These are phyloP conservation scores for Bolboschoenoplectus hybrid DNA, from an alignment of 202 grass and related monocot genomes.

Conservation along the genomic window DNA sequence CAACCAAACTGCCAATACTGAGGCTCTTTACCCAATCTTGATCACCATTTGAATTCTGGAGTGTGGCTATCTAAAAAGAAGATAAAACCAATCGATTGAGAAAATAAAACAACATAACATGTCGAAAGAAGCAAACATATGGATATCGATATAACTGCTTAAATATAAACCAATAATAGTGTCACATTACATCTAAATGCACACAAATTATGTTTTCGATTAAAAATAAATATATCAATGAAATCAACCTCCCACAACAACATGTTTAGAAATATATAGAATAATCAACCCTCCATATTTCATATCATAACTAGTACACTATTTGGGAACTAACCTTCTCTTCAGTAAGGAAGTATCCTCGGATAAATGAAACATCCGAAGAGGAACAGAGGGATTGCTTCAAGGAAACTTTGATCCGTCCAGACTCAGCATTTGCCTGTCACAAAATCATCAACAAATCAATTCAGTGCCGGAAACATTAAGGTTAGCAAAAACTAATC, in stretches of 20 bases:
- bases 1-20: constrained; percentile 75
- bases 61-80: constrained; percentile 55
- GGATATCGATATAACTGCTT: background rate
- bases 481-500: constrained; percentile 28
- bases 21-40: constrained; percentile 60
- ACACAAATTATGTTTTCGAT: background rate
- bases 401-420: constrained; percentile 81
- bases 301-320: constrained; percentile 6
- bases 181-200: background rate
- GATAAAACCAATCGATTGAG: constrained; percentile 34
- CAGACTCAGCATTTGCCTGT: constrained; percentile 76
- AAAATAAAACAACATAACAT: background rate
- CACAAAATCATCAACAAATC: constrained; percentile 30
- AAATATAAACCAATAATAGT: background rate
- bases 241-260: background rate
- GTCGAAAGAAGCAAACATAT: background rate
- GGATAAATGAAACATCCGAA: constrained; percentile 74
- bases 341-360: constrained; percentile 82
- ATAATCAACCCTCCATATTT: background rate
- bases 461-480: constrained; percentile 28
- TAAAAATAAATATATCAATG: background rate
- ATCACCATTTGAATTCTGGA: constrained; percentile 63
- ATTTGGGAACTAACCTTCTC: constrained; percentile 60
- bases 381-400: constrained; percentile 88
- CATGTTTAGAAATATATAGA: constrained; percentile 15